Percentiles rank a stretch among this genome's conserved stretches.
phyloP scores from a whole-genome alignment of 768 basidiomycete species.

The Serendipita sp. region DNA sequence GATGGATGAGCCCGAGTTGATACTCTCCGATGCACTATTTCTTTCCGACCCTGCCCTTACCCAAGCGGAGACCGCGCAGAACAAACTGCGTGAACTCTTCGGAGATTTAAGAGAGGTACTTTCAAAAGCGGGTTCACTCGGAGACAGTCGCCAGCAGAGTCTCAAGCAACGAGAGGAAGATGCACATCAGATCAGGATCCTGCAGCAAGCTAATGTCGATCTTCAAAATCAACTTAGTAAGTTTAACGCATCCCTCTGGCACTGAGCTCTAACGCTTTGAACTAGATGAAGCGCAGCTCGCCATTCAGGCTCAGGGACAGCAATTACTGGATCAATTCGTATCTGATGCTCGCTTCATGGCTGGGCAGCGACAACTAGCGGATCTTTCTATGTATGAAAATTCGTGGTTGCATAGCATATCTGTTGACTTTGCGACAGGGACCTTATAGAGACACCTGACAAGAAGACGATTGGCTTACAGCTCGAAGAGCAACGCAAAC shows the following conservation, averaged over 20 bases:
- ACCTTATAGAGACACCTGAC: slow-evolving; percentile 36
- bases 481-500: slow-evolving; percentile 33
- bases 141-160: slow-evolving; percentile 9
- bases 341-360: slow-evolving; percentile 23
- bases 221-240: slow-evolving; percentile 10
- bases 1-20: slow-evolving; percentile 31
- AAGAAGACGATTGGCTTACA: slow-evolving; percentile 38
- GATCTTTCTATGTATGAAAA: slow-evolving; percentile 26
- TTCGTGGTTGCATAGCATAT: not conserved
- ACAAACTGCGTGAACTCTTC: slow-evolving; percentile 32
- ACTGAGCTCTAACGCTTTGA: not conserved
- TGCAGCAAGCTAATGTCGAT: slow-evolving; percentile 14
- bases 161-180: slow-evolving; percentile 5
- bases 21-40: slow-evolving; percentile 36
- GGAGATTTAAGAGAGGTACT: slow-evolving; percentile 24
- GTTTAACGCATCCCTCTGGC: not conserved
- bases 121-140: slow-evolving; percentile 16
- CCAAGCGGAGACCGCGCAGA: slow-evolving; percentile 32
- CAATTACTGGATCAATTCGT: slow-evolving; percentile 38
- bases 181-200: slow-evolving; percentile 14
- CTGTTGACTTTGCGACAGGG: slow-evolving; percentile 12
- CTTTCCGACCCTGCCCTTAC: slow-evolving; percentile 18
- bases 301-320: slow-evolving; percentile 5
- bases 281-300: slow-evolving; percentile 6
- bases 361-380: slow-evolving; percentile 18